Evolutionary conservation across 2,329 filamentous ascomycete species (phyloP), one percentile per base, ranked within the genome.

Genomic region (Nemania diffusa): DNA sequence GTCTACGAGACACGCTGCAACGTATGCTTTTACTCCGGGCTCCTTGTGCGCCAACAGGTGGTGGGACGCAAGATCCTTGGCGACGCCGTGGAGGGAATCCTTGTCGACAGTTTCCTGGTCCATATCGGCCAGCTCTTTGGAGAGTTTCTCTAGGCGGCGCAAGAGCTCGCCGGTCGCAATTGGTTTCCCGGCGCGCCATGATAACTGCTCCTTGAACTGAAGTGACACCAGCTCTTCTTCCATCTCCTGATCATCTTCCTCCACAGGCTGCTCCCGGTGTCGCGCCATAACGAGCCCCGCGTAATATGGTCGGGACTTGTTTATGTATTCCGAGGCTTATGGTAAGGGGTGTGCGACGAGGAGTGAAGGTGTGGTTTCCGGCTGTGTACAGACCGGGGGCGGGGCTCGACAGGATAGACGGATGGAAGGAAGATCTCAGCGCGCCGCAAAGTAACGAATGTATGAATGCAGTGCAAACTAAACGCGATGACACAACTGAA

Each of bases 1-100:
- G 78, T 99, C 96, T 62, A 97, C 94, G 68, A 98, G 85, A 78
- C 94, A 98, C 76, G 92, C 92, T 50, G 94, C 90, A 34, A 92
- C 88, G 83, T 92, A 97, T 27, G 96, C 95, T 79, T 92, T 91
- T 71, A 99, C 94, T 63, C 96, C 96, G 71, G 91, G 92, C 79
- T 99, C 96, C 82, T 97, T 97, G 81, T 99, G 96, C 67, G 88
- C 89, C 53, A 99, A 82, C 26, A 99, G 84, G 75, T 96, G 93
- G 68, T 91, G 89, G 70, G 90, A 90, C 5, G 91, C 93, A 51
- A 99, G 86, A 75, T 97, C 92, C 77, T 94, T 92, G 59, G 95
- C 93, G 69, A 97, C 92, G 57, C 91, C 90, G 69, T 86, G 88
- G 71, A 98, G 85, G n/a, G 93, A 94, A n/a, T 91, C 88, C 73